These are phyloP conservation scores for Metschnikowia chrysomelidarum DNA, from an alignment of 805 yeast genomes.

Conservation along the genomic window DNA sequence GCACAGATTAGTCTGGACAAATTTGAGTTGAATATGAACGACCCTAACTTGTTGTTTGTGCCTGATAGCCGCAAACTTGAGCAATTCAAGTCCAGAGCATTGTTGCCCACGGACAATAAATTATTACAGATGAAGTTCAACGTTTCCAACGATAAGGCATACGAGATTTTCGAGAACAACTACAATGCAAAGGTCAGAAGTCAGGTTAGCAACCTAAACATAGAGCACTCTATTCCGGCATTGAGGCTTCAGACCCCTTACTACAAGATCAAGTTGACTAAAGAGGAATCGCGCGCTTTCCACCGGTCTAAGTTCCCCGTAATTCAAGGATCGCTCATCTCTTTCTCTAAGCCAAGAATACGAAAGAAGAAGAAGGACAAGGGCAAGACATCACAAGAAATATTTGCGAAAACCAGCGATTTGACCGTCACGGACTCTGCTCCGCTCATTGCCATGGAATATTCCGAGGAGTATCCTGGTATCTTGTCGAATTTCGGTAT, in stretches of 20 bases:
- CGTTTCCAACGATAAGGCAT: constrained; percentile 84
- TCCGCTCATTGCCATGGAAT: constrained; percentile 75
- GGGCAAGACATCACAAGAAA: constrained; percentile 75
- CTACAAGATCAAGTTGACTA: constrained; percentile 73
- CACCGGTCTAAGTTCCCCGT: constrained; percentile 77
- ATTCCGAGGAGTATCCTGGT: constrained; percentile 84
- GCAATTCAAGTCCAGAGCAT: constrained; percentile 28
- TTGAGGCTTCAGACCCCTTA: constrained; percentile 83
- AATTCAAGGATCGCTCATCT: constrained; percentile 74
- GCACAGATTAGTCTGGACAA: constrained; percentile 50
- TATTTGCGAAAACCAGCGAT: constrained; percentile 69
- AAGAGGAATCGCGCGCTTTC: constrained; percentile 67
- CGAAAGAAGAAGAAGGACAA: constrained; percentile 89
- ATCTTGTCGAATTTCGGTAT: constrained; percentile 88
- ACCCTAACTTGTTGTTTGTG: constrained; percentile 71
- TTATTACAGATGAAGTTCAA: constrained; percentile 62
- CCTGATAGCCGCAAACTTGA: constrained; percentile 32
- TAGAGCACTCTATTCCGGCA: constrained; percentile 92
- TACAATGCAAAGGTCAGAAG: constrained; percentile 91
- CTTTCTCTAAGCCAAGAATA: constrained; percentile 68
- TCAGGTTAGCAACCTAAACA: constrained; percentile 83
- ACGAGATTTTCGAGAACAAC: constrained; percentile 77
- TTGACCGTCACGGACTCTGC: constrained; percentile 83
- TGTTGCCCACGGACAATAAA: constrained; percentile 54
- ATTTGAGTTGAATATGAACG: constrained; percentile 78